Base-by-base conservation (phyloP, 768 basidiomycete species). In the Scleroderma citrinum region DNA sequence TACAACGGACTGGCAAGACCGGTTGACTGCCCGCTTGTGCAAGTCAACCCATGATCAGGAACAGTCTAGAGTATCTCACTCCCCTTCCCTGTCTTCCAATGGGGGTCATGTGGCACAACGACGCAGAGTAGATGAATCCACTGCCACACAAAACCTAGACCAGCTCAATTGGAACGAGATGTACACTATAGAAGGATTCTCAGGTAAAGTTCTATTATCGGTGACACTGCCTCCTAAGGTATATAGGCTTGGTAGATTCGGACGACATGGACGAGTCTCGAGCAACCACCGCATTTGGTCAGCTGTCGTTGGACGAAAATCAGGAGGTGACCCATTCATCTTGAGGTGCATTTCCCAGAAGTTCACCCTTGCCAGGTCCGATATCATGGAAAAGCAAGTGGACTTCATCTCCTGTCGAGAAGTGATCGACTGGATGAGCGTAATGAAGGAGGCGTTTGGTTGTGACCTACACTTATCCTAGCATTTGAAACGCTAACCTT, bases 1-100 rank as follows among this genome's bases (percentile, higher is more conserved):
- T 6, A 86, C 83, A 1, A 68, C 76, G 51, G 85, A 89, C 61
- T 89, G 87, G 87, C 87, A 89, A 61, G 85, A 89, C 44, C 81
- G 76, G 47, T 71, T 89, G 16, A 78, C 81, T 20, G 73, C 73
- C 51, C 75, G 76, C 6, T 65, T 87, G 41, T 73, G 73, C 6
- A 70, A 66, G 44, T 58, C 55, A 12, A 46, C 32, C 17, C 51
- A 36, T 49, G 44, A 31, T 39, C n/a, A 48, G 35, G 45, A 49
- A 24, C n/a, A 11, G 35, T 43, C 36, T 35, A 43, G 64, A 13
- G 60, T 61, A 23, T 51, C 61, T 29, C 59, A 64, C 41, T 61
- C n/a, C n/a, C n/a, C n/a, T n/a, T n/a, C n/a, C n/a, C n/a, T n/a
- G n/a, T n/a, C 69, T 32, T 51, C 60, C 19, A 53, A 62, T 7